Base-by-base conservation (phyloP, 768 basidiomycete genomes). In the Austroboletus festivus region DNA sequence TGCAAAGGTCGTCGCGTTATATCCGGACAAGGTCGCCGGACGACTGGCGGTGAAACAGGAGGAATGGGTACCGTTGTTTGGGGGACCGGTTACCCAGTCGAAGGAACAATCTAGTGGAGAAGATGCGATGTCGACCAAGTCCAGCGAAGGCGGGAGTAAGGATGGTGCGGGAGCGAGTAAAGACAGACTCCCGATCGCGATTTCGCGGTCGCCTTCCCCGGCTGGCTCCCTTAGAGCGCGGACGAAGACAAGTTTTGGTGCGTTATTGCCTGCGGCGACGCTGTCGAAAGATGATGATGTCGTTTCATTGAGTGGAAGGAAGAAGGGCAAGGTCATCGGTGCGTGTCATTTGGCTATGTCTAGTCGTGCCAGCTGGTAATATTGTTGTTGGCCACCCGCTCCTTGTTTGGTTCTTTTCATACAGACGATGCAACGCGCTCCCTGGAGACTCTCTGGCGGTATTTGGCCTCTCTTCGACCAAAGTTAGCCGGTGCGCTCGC, bases 1-100 rank as follows among this genome's bases (percentile, higher is more conserved):
- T 0, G 91, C 94, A 0, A 92, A 93, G 60, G 90, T 99, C 3
- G 77, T 98, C 19, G 86, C 93, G 2, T 71, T 98, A 6, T 99
- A 91, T 65, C 89, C 91, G 0, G 82, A 87, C 30, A 73, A 75
- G 12, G 79, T 98, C 3, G 79, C 92, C 1, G 95, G 95, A 6
- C 76, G 89, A 26, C 68, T 97, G 8, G 73, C 83, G 5, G 79
- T 86, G 0, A 79, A 83, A 11, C 77, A 70, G 38, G 83, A 85
- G 1, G 70, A 74, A 7, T 93, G 92, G 89, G 85, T 95, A 60
- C 72, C 77, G 5, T 69, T 94, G 3, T 96, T 89, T 62, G 94
- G 92, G 5, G 95, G 94, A 2, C 84, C 81, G 61, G 56, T 51
- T 57, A 52, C 47, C 26, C 58, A 47, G 3, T 3, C 42, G 22